These are phyloP conservation scores for Quercus agrifolia DNA, from an alignment of 306 rosid genomes.

Conservation along the genomic window DNA sequence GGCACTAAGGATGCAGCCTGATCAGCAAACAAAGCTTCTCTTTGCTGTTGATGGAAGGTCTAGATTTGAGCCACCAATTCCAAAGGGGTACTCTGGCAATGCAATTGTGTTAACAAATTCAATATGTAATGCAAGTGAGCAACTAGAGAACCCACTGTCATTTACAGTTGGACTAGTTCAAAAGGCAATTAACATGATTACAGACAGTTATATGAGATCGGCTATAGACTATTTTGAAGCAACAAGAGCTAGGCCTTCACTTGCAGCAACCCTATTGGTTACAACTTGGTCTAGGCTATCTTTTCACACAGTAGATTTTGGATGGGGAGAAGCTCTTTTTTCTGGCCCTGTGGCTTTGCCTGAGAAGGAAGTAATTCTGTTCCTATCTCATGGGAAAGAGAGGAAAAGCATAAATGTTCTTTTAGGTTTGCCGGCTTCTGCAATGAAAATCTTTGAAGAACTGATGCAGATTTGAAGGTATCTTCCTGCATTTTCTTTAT, in stretches of 20 bases:
- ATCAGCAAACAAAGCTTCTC: slow-evolving; percentile 71
- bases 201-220: slow-evolving; percentile 68
- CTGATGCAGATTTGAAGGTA: slow-evolving; percentile 29
- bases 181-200: slow-evolving; percentile 55
- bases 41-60: slow-evolving; percentile 78
- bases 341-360: slow-evolving; percentile 80
- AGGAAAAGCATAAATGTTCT: slow-evolving; percentile 62
- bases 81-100: slow-evolving; percentile 69
- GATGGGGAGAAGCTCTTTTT: slow-evolving; percentile 76
- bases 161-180: slow-evolving; percentile 46
- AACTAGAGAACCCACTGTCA: slow-evolving; percentile 49
- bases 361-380: slow-evolving; percentile 59
- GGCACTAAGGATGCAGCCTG: slow-evolving; percentile 55
- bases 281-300: slow-evolving; percentile 75
- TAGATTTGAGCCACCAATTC: slow-evolving; percentile 63
- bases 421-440: slow-evolving; percentile 77
- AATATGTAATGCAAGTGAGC: slow-evolving; percentile 49
- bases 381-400: slow-evolving; percentile 52
- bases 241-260: slow-evolving; percentile 70
- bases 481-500: background rate
- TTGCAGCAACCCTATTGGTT: slow-evolving; percentile 64
- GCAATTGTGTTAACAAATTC: slow-evolving; percentile 67
- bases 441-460: slow-evolving; percentile 62
- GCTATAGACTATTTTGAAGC: slow-evolving; percentile 75
- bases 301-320: slow-evolving; percentile 68